phyloP scores from a whole-genome alignment of 2,329 filamentous ascomycete genomes.

The Curvularia lunata region DNA sequence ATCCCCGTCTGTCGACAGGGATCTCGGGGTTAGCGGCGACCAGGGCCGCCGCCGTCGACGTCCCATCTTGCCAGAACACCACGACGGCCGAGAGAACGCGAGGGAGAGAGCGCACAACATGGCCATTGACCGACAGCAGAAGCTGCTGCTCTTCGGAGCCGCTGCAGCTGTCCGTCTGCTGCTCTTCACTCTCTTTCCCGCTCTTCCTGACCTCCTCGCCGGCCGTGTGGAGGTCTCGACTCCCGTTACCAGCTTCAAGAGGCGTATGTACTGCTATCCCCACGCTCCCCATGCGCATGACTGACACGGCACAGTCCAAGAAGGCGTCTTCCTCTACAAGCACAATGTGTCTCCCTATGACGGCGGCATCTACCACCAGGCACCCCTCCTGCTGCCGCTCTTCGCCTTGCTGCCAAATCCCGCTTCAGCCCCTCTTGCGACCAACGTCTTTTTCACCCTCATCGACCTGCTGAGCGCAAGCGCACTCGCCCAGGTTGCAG shows the following conservation, averaged over 20 bases:
- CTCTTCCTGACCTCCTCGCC: slow-evolving; percentile 82
- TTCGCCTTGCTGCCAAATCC: slow-evolving; percentile 85
- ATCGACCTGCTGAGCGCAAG: slow-evolving; percentile 84
- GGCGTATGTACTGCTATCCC: slow-evolving; percentile 64
- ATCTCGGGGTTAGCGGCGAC: slow-evolving; percentile 28
- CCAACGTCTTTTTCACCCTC: slow-evolving; percentile 78
- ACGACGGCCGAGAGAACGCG: not conserved
- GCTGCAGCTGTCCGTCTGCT: slow-evolving; percentile 80
- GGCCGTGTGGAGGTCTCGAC: slow-evolving; percentile 96
- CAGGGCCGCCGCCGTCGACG: slow-evolving; percentile 18
- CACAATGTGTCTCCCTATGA: slow-evolving; percentile 98
- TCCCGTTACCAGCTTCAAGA: slow-evolving; percentile 96
- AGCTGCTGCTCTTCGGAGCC: slow-evolving; percentile 72
- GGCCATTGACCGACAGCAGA: slow-evolving; percentile 57
- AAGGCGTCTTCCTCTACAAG: slow-evolving; percentile 93
- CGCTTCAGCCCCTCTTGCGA: slow-evolving; percentile 70
- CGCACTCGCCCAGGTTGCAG: slow-evolving; percentile 78
- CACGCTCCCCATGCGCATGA: not conserved
- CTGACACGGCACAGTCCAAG: slow-evolving; percentile 71
- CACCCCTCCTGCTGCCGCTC: slow-evolving; percentile 84
- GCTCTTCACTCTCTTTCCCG: slow-evolving; percentile 81
- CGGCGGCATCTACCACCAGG: slow-evolving; percentile 80
- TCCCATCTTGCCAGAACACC: slow-evolving; percentile 14
- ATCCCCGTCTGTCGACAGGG: slow-evolving; percentile 22
- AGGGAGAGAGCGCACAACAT: slow-evolving; percentile 44